Conservation (phyloP, 1,284 basidiomycete genomes). For the Flammula alnicola region DNA sequence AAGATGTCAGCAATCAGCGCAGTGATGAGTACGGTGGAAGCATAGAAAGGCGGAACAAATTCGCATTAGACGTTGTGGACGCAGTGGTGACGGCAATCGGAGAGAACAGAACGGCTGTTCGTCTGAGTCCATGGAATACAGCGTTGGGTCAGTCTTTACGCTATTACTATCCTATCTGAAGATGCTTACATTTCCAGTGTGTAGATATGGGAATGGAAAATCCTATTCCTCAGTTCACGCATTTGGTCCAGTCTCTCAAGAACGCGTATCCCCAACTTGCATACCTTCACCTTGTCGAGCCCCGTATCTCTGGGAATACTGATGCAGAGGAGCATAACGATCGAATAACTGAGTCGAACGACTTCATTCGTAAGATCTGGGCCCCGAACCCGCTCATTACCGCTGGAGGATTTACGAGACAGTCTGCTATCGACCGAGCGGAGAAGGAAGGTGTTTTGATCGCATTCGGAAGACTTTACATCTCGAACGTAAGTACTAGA, state of each 20-base stretch:
- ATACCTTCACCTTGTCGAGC: slow-evolving; percentile 57
- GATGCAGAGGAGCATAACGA: slow-evolving; percentile 3
- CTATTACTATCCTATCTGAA: not conserved
- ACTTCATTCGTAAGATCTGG: slow-evolving; percentile 36
- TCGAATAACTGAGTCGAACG: slow-evolving; percentile 23
- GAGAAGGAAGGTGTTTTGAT: slow-evolving; percentile 40
- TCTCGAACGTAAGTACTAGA: slow-evolving; percentile 50
- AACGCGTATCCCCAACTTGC: slow-evolving; percentile 44
- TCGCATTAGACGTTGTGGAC: slow-evolving; percentile 52
- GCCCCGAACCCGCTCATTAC: slow-evolving; percentile 33
- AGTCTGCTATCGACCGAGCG: slow-evolving; percentile 22
- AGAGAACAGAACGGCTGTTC: slow-evolving; percentile 46
- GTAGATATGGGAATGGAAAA: slow-evolving; percentile 42
- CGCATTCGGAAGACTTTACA: slow-evolving; percentile 52
- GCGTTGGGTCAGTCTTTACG: not conserved
- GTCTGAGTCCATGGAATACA: slow-evolving; percentile 41
- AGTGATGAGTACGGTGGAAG: slow-evolving; percentile 62
- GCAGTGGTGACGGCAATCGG: slow-evolving; percentile 38
- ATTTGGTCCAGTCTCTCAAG: slow-evolving; percentile 41
- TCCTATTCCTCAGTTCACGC: slow-evolving; percentile 47
- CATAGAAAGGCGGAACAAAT: slow-evolving; percentile 52
- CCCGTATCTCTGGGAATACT: slow-evolving; percentile 17
- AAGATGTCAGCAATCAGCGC: slow-evolving; percentile 37
- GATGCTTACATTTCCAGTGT: not conserved
- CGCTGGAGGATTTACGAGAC: slow-evolving; percentile 39